Conservation (phyloP, 768 basidiomycete genomes). For the Imleria badia region DNA sequence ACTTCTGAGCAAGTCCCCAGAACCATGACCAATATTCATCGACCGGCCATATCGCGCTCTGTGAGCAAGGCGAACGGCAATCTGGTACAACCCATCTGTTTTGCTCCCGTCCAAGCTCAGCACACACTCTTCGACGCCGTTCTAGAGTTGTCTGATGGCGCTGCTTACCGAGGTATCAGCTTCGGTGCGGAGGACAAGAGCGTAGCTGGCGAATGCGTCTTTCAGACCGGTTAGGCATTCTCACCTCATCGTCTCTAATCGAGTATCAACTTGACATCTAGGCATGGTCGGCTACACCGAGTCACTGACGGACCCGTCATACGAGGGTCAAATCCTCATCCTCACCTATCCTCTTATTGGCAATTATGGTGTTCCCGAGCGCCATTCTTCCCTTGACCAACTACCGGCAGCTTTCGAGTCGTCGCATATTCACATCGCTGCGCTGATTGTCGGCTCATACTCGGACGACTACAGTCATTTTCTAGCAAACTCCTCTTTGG, state of each 20-base stretch:
- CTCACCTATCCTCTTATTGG: constrained; percentile 96
- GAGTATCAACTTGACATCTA: constrained; percentile 35
- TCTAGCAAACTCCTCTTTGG: constrained; percentile 84
- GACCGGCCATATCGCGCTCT: constrained; percentile 47
- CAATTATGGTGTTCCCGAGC: constrained; percentile 94
- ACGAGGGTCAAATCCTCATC: constrained; percentile 96
- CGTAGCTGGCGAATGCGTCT: constrained; percentile 97
- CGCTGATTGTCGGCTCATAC: constrained; percentile 90
- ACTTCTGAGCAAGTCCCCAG: constrained; percentile 6
- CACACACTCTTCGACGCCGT: constrained; percentile 54
- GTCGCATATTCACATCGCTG: constrained; percentile 89
- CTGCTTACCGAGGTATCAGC: constrained; percentile 83
- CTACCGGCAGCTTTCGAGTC: constrained; percentile 88
- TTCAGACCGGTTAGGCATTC: constrained; percentile 85
- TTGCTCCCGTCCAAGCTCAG: constrained; percentile 27
- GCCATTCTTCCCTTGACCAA: constrained; percentile 47
- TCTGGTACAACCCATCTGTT: constrained; percentile 37
- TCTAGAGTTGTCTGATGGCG: constrained; percentile 88
- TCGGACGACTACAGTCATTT: constrained; percentile 94
- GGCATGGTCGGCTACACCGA: constrained; percentile 99
- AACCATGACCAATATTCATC: constrained; percentile 30
- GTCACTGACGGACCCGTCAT: constrained; percentile 97
- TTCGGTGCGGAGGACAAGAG: constrained; percentile 93
- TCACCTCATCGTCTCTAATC: constrained; percentile 5
- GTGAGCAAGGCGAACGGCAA: constrained; percentile 37